phyloP scores from a whole-genome alignment of 2,329 filamentous ascomycete genomes.

The Samsoniella hepiali region DNA sequence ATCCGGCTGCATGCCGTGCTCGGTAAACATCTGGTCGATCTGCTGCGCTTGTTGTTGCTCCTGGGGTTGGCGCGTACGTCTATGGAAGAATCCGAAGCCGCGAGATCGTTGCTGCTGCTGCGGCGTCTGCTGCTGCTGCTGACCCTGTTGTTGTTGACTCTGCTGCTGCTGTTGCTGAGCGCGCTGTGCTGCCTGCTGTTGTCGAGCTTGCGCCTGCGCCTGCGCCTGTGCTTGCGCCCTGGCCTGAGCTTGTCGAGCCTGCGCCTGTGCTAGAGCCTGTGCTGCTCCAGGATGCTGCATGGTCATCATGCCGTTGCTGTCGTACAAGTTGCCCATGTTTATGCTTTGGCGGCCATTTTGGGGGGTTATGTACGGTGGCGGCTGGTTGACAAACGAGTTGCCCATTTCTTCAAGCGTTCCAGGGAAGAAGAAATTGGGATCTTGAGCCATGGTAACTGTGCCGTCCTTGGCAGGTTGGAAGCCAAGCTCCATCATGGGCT shows the following conservation, averaged over 20 bases:
- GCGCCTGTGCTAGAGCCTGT: slow-evolving; percentile 31
- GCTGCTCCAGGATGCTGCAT: slow-evolving; percentile 29
- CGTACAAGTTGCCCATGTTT: slow-evolving; percentile 43
- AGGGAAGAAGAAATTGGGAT: slow-evolving; percentile 50
- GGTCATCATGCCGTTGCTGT: slow-evolving; percentile 40
- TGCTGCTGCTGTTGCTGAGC: slow-evolving; percentile 28
- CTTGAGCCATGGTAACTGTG: slow-evolving; percentile 33
- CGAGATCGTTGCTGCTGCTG: slow-evolving; percentile 36
- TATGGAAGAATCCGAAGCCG: slow-evolving; percentile 28
- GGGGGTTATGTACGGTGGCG: slow-evolving; percentile 69
- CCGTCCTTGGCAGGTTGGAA: slow-evolving; percentile 36
- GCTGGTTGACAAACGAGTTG: slow-evolving; percentile 67
- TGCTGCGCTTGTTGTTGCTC: slow-evolving; percentile 35
- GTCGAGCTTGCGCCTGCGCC: slow-evolving; percentile 22
- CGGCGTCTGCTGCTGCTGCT: slow-evolving; percentile 28
- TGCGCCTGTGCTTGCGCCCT: slow-evolving; percentile 33
- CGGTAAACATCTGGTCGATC: slow-evolving; percentile 50
- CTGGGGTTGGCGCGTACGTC: slow-evolving; percentile 22
- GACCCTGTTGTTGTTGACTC: slow-evolving; percentile 32
- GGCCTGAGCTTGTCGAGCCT: slow-evolving; percentile 25
- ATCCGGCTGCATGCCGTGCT: slow-evolving; percentile 44
- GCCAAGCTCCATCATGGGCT: slow-evolving; percentile 63
- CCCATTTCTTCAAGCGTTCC: slow-evolving; percentile 63
- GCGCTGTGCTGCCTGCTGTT: slow-evolving; percentile 20
- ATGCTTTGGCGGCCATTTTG: slow-evolving; percentile 40